These are phyloP conservation scores for Paratinospora sagittata DNA, from an alignment of 164 flowering plant species.

Conservation along the genomic window DNA sequence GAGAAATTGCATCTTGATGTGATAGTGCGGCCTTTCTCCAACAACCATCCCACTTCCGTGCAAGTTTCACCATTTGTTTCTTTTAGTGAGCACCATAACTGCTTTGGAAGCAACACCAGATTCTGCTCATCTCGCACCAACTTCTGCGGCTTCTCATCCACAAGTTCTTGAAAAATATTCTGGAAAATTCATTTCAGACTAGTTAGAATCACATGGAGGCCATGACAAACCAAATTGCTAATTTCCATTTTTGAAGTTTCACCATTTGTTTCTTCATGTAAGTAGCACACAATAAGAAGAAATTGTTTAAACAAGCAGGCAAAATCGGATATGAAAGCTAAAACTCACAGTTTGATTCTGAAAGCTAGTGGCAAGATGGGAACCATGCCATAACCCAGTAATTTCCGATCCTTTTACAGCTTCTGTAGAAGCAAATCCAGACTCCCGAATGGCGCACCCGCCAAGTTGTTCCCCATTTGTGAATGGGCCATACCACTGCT, in stretches of 20 bases:
- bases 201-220: not conserved
- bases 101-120: slow-evolving; percentile 62
- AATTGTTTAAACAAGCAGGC: not conserved
- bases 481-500: slow-evolving; percentile 96
- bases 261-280: not conserved
- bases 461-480: slow-evolving; percentile 90
- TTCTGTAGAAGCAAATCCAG: slow-evolving; percentile 76
- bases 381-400: slow-evolving; percentile 60
- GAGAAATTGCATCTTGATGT: slow-evolving; percentile 68
- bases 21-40: slow-evolving; percentile 47
- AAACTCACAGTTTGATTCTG: slow-evolving; percentile 41
- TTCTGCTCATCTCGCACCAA: slow-evolving; percentile 39
- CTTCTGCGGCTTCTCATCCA: slow-evolving; percentile 25
- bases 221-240: not conserved
- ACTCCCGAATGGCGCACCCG: slow-evolving; percentile 82
- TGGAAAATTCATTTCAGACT: slow-evolving; percentile 17
- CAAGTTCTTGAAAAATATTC: slow-evolving; percentile 41
- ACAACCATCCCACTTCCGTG: slow-evolving; percentile 78
- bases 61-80: slow-evolving; percentile 39
- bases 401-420: slow-evolving; percentile 46
- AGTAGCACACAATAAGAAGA: not conserved
- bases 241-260: not conserved
- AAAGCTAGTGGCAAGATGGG: slow-evolving; percentile 37
- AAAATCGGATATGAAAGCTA: not conserved
- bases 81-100: slow-evolving; percentile 71